phyloP scores from a whole-genome alignment of 352 stramenopile species.

The Phytopythium aichiense region DNA sequence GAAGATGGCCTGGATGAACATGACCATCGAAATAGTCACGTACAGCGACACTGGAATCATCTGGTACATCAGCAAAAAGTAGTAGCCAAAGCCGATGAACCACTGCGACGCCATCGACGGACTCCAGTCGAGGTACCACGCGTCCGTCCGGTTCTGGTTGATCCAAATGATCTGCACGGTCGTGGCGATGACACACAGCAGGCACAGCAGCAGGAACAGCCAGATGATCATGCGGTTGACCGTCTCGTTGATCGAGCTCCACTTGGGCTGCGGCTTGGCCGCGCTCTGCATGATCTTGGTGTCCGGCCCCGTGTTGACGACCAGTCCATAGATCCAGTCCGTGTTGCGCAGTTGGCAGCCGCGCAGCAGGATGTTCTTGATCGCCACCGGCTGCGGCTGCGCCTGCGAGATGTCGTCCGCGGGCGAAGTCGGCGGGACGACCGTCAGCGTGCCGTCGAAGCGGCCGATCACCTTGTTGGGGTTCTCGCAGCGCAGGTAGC shows the following conservation, averaged over 20 bases:
- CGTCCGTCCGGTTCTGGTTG: conserved; percentile 38
- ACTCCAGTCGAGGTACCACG: conserved; percentile 49
- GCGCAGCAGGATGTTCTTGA: conserved; percentile 87
- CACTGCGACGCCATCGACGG: conserved; percentile 45
- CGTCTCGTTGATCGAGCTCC: conserved; percentile 78
- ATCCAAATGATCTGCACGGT: conserved; percentile 65
- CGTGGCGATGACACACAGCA: conserved; percentile 49
- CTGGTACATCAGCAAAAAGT: conserved; percentile 95
- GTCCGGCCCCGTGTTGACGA: conserved; percentile 85
- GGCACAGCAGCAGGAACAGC: conserved; percentile 62
- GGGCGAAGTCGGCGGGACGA: conserved; percentile 15
- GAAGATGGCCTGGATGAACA: conserved; percentile 93
- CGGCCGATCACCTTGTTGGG: conserved; percentile 78
- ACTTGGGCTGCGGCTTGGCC: conserved; percentile 56
- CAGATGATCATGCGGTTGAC: conserved; percentile 82
- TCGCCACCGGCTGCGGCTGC: conserved; percentile 53
- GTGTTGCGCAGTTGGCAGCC: conserved; percentile 87
- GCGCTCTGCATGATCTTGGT: conserved; percentile 86
- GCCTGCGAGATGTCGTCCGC: conserved; percentile 14
- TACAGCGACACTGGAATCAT: conserved; percentile 98
- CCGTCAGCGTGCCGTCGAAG: conserved; percentile 67
- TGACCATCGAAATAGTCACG: conserved; percentile 95
- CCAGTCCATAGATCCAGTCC: conserved; percentile 84
- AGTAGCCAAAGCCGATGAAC: conserved; percentile 86
- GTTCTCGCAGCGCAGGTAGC: conserved; percentile 62